phyloP scores from a whole-genome alignment of 192 early-diverging fungal species.

The Coemansia sp. region DNA sequence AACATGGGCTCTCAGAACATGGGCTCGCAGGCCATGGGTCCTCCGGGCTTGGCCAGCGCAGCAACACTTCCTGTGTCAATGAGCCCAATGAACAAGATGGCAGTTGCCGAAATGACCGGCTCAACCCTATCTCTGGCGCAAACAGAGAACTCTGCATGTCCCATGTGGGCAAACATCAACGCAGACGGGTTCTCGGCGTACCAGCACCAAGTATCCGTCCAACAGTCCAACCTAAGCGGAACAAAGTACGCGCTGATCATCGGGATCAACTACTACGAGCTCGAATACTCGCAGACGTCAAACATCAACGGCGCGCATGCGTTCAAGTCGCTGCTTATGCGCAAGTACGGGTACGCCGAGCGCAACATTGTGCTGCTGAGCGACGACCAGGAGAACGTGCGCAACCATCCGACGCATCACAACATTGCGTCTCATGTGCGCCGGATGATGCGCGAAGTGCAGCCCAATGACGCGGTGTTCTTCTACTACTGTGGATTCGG shows the following conservation, averaged over 20 bases:
- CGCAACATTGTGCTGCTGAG: conserved; percentile 64
- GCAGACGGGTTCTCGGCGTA: conserved; percentile 28
- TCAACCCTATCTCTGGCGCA: background rate
- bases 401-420: conserved; percentile 51
- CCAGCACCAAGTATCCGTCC: conserved; percentile 38
- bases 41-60: background rate
- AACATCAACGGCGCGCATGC: conserved; percentile 58
- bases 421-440: conserved; percentile 64
- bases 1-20: background rate
- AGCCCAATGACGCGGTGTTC: conserved; percentile 72
- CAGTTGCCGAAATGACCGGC: background rate
- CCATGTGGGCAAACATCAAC: conserved; percentile 10
- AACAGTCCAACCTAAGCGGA: conserved; percentile 32
- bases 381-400: conserved; percentile 60
- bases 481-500: conserved; percentile 81
- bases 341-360: conserved; percentile 59
- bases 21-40: background rate
- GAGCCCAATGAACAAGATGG: background rate
- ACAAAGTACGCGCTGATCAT: conserved; percentile 56
- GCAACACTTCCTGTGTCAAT: background rate
- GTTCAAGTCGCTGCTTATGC: conserved; percentile 60
- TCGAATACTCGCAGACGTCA: conserved; percentile 53
- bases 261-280: conserved; percentile 60
- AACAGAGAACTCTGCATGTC: conserved; percentile 3
- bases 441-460: conserved; percentile 66